A percentile compares a stretch with the other conserved stretches of the same genome.
Evolutionary conservation across 768 basidiomycete species (phyloP).

Genomic region (Sarcodon sp.): DNA sequence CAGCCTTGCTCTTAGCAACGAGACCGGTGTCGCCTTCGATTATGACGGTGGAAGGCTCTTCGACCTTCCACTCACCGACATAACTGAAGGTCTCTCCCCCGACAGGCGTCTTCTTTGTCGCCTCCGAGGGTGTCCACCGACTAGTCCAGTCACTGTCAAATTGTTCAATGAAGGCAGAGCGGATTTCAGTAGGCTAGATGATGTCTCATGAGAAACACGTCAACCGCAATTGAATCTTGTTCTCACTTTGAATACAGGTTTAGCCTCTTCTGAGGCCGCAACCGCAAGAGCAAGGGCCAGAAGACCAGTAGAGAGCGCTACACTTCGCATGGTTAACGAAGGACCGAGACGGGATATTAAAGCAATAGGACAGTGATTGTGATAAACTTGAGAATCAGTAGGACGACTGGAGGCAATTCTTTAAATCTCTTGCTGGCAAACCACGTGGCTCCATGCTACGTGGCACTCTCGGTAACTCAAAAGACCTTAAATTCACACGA

Average conservation of each 20-base stretch:
- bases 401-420: background rate
- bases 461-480: background rate
- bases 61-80: slow-evolving; percentile 95
- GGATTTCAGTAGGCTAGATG: slow-evolving; percentile 57
- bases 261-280: slow-evolving; percentile 46
- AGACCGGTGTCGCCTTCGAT: slow-evolving; percentile 83
- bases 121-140: slow-evolving; percentile 94
- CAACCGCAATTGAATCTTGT: slow-evolving; percentile 10
- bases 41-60: slow-evolving; percentile 68
- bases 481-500: background rate
- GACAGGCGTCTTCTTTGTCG: slow-evolving; percentile 95
- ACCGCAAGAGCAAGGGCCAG: slow-evolving; percentile 55
- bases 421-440: background rate
- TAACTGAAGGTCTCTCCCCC: slow-evolving; percentile 95
- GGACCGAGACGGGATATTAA: slow-evolving; percentile 32
- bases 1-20: slow-evolving; percentile 93
- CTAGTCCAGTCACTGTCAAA: slow-evolving; percentile 85
- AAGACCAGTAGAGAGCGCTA: slow-evolving; percentile 66
- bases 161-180: slow-evolving; percentile 91
- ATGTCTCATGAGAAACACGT: slow-evolving; percentile 1
- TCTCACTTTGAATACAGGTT: slow-evolving; percentile 55
- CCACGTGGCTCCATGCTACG: background rate
- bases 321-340: slow-evolving; percentile 81
- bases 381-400: background rate
- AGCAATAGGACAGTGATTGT: background rate